A percentile compares a stretch with the other conserved stretches of the same genome.
Evolutionary conservation across 164 flowering plant species (phyloP).

Genomic region (Annona cherimola): DNA sequence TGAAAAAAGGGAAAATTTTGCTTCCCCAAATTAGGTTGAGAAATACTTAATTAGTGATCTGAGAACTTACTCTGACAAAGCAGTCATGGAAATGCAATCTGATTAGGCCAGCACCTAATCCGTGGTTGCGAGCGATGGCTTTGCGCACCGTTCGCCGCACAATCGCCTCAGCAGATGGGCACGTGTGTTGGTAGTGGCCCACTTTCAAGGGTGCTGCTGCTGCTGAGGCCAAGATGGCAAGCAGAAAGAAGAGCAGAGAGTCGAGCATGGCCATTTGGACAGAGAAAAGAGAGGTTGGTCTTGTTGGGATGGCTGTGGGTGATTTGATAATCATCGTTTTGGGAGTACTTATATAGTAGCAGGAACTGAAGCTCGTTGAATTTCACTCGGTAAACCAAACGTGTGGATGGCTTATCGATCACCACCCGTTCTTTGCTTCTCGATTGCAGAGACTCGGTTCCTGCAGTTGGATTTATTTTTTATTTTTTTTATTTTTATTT

Average conservation of each 20-base stretch:
- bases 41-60: background rate
- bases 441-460: too few relatives aligned
- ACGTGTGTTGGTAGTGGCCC: constrained; percentile 13
- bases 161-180: constrained; percentile 23
- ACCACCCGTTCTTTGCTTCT: background rate
- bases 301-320: background rate
- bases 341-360: constrained; percentile 2
- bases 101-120: constrained; percentile 54
- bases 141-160: constrained; percentile 31
- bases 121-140: constrained; percentile 38
- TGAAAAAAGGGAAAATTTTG: background rate
- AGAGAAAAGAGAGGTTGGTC: background rate
- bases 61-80: constrained; percentile 45
- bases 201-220: constrained; percentile 9
- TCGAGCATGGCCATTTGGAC: constrained; percentile 1
- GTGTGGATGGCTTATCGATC: background rate
- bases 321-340: background rate
- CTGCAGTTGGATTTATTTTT: too few relatives aligned
- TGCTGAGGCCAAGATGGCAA: background rate
- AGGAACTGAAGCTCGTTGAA: background rate
- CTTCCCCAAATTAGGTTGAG: too few relatives aligned
- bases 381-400: background rate
- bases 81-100: constrained; percentile 73
- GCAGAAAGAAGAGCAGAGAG: background rate
- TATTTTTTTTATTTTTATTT: too few relatives aligned